A percentile compares a stretch with the other conserved stretches of the same genome.
phyloP scores from a whole-genome alignment of 441 rosid genomes.

The Rhodomyrtus psidioides region DNA sequence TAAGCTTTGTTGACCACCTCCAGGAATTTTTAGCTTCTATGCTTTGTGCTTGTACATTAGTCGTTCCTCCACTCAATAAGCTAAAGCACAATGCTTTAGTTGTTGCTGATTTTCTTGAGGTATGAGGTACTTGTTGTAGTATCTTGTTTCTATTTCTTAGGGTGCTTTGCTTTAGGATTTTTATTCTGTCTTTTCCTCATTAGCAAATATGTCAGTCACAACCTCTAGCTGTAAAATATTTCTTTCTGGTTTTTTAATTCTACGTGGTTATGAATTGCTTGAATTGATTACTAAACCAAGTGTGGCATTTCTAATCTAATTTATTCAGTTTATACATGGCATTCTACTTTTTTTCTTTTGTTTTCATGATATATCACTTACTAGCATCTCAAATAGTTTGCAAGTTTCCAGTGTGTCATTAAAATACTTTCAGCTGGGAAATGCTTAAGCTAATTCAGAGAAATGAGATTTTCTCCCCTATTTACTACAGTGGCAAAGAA shows the following conservation, averaged over 20 bases:
- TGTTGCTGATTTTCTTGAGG: slow-evolving; percentile 63
- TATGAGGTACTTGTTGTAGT: slow-evolving; percentile 9
- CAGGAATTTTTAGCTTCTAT: slow-evolving; percentile 81
- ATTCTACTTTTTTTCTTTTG: background rate
- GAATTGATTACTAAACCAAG: background rate
- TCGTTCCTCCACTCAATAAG: slow-evolving; percentile 54
- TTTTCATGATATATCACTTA: background rate
- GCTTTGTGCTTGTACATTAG: slow-evolving; percentile 55
- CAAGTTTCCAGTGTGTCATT: background rate
- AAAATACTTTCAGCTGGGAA: background rate
- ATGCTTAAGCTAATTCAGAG: background rate
- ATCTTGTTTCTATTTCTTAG: background rate
- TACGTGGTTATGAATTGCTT: background rate
- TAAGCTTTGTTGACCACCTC: slow-evolving; percentile 86
- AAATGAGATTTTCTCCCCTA: background rate
- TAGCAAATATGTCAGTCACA: background rate
- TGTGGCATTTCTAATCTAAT: background rate
- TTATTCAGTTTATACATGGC: background rate
- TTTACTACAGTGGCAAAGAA: background rate
- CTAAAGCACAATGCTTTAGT: slow-evolving; percentile 39
- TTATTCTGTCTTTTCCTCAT: background rate
- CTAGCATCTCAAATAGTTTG: background rate
- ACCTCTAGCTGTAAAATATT: background rate
- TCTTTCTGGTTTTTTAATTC: background rate
- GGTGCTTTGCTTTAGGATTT: background rate